Base-by-base conservation (phyloP, 768 basidiomycete species). In the Lyophyllum decastes region DNA sequence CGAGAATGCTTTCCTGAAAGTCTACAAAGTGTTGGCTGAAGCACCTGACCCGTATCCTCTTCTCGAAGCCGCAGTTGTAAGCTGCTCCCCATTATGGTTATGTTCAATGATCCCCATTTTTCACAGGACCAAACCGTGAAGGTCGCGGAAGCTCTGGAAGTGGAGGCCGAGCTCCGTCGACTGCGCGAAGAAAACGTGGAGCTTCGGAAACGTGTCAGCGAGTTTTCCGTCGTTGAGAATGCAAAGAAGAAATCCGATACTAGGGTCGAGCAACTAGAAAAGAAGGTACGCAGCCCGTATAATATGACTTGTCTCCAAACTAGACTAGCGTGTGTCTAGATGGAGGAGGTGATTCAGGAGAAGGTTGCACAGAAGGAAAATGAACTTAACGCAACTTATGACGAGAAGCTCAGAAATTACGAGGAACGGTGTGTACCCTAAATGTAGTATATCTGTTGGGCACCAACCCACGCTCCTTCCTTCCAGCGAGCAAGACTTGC, bases 11-110 rank as follows among this genome's bases (percentile, higher is more conserved):
- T 98, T 99, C 73, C 79, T 98, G n/a, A 93, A 88, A 65, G 89
- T 95, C 19, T 98, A 98, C 81, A 98, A 98, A 70, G 85, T 96
- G 21, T 75, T 99, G 8, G 95, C 96, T 0, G 97, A 99, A 67
- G 96, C 93, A 2, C 97, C 96, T 0, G 97, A 99, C 70, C 97
- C 97, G 16, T 97, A 96, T 70, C 97, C 97, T 9, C 79, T 98
- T 7, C 85, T 99, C 14, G 96, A 99, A 67, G 93, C 88, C 12
- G 95, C 94, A 11, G 92, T 98, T 27, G 92, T 94, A 68, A 70
- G 64, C 25, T 6, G 19, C 6, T 25, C 19, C 11, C 16, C 2
- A 24, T 22, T 47, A 7, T 35, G 9, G 26, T 4, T 26, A 2
- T 11, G 10, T 21, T 43, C 43, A 10, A 41, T 21, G 30, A 33